A percentile compares a stretch with the other conserved stretches of the same genome.
These are phyloP conservation scores for Globisporangium barbulae DNA, from an alignment of 352 stramenopile species.

Conservation along the genomic window DNA sequence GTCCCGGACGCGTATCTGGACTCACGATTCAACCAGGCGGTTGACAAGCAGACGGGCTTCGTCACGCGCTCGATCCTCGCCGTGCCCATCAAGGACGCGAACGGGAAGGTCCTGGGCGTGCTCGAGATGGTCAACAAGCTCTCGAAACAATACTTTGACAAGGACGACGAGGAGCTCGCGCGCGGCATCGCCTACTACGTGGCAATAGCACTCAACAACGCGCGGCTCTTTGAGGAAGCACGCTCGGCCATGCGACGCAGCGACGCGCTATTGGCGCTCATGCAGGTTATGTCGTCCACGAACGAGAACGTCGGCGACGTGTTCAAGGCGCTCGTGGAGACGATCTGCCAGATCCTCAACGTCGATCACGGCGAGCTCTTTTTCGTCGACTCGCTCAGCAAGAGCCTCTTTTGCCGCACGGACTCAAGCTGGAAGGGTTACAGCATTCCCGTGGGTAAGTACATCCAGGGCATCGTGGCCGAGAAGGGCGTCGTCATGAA, in stretches of 20 bases:
- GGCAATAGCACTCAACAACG: conserved; percentile 67
- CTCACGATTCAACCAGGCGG: conserved; percentile 52
- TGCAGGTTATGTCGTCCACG: conserved; percentile 49
- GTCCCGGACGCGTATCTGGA: conserved; percentile 70
- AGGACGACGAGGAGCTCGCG: conserved; percentile 64
- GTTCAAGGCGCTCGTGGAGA: conserved; percentile 39
- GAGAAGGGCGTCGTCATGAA: conserved; percentile 54
- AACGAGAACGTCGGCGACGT: conserved; percentile 48
- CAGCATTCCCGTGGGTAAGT: conserved; percentile 59
- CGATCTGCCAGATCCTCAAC: conserved; percentile 42
- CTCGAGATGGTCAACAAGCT: conserved; percentile 69
- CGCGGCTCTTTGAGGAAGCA: conserved; percentile 55
- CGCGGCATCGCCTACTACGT: conserved; percentile 63
- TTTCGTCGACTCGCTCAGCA: conserved; percentile 70
- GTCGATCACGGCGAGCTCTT: conserved; percentile 74
- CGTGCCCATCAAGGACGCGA: conserved; percentile 77
- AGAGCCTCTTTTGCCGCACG: conserved; percentile 63
- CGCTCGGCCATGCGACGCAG: conserved; percentile 55
- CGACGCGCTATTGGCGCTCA: conserved; percentile 59
- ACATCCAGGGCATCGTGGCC: conserved; percentile 66
- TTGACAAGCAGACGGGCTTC: conserved; percentile 66
- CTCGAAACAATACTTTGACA: conserved; percentile 68
- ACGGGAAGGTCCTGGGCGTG: conserved; percentile 58
- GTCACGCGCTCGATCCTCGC: conserved; percentile 71
- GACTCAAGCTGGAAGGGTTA: conserved; percentile 70